These are phyloP conservation scores for Stemphylium beticola DNA, from an alignment of 2,329 filamentous ascomycete genomes.

Conservation along the genomic window DNA sequence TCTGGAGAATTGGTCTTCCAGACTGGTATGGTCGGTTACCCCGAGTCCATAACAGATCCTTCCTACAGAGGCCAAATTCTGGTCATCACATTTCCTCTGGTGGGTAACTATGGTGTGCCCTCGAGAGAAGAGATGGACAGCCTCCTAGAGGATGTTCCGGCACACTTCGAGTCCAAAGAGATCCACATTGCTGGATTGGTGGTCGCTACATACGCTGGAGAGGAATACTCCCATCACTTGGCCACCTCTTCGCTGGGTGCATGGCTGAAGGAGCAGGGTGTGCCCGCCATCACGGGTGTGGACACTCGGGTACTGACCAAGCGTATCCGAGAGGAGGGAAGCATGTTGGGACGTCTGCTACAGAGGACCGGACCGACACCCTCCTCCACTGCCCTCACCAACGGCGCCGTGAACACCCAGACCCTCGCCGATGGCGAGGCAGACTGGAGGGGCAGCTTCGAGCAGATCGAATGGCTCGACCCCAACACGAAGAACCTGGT, in stretches of 20 bases:
- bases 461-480: slow-evolving; percentile 85
- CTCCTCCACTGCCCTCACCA: slow-evolving; percentile 41
- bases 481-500: slow-evolving; percentile 94
- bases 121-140: slow-evolving; percentile 84
- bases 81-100: slow-evolving; percentile 92
- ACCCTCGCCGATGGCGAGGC: slow-evolving; percentile 39
- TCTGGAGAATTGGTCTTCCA: slow-evolving; percentile 98
- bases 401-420: slow-evolving; percentile 45
- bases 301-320: slow-evolving; percentile 95
- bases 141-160: slow-evolving; percentile 82
- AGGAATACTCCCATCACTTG: slow-evolving; percentile 94
- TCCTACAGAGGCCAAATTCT: slow-evolving; percentile 93
- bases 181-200: slow-evolving; percentile 95
- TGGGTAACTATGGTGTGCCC: slow-evolving; percentile 97
- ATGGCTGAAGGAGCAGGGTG: slow-evolving; percentile 95
- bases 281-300: slow-evolving; percentile 93
- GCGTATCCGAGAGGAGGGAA: slow-evolving; percentile 89
- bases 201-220: slow-evolving; percentile 88
- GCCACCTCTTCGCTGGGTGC: slow-evolving; percentile 87
- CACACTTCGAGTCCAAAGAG: slow-evolving; percentile 88
- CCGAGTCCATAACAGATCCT: slow-evolving; percentile 88
- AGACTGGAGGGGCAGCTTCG: slow-evolving; percentile 67
- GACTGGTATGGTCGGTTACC: slow-evolving; percentile 99
- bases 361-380: slow-evolving; percentile 64
- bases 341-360: slow-evolving; percentile 92